Evolutionary conservation across 73 alveolate genomes (phyloP).

Genomic region (Paramecium sexaurelia): DNA sequence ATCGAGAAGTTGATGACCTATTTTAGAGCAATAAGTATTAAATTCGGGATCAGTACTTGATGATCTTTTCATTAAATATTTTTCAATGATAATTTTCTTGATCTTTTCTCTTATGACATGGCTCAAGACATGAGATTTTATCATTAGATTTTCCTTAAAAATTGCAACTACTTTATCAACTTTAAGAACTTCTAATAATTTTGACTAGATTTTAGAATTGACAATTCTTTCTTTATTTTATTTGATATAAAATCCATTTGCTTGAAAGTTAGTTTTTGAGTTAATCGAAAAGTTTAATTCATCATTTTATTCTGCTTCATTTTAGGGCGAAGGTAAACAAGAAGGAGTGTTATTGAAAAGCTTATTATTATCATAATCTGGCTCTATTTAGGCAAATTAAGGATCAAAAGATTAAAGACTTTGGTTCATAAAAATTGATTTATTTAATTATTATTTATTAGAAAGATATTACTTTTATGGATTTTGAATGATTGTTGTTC

Average conservation of each 20-base stretch:
- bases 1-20: neutral
- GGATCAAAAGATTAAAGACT: neutral
- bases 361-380: neutral
- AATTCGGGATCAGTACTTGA: neutral
- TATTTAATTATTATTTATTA: neutral
- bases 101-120: neutral
- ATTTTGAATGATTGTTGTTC: neutral
- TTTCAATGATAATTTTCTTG: neutral
- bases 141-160: neutral
- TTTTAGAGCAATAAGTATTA: neutral
- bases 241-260: neutral
- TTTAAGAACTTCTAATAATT: neutral
- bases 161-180: neutral
- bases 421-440: neutral
- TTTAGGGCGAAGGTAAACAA: neutral
- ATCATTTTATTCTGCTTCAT: neutral
- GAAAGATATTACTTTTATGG: neutral
- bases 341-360: neutral
- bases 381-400: neutral
- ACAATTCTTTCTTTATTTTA: neutral
- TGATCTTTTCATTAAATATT: neutral
- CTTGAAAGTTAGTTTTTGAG: neutral
- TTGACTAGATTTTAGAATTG: neutral
- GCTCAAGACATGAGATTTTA: neutral
- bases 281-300: neutral